Evolutionary conservation across 2,329 filamentous ascomycete species (phyloP).

Genomic region (Penicillium palitans): DNA sequence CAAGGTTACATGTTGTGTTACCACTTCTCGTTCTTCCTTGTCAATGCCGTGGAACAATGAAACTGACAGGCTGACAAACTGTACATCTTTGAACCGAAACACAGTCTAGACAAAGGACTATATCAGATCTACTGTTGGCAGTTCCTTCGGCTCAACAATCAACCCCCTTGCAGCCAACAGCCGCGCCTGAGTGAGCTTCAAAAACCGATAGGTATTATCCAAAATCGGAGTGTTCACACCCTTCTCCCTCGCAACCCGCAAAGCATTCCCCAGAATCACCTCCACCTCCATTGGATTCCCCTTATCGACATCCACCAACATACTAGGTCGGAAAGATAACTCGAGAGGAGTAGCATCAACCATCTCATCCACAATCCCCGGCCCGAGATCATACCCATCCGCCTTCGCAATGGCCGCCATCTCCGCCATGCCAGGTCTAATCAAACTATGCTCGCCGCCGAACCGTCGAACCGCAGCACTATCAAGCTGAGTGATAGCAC

Average conservation of each 20-base stretch:
- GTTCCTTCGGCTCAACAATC: constrained; percentile 9
- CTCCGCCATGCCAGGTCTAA: constrained; percentile 54
- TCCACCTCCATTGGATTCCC: constrained; percentile 18
- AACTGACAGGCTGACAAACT: neutral
- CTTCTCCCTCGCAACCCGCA: constrained; percentile 13
- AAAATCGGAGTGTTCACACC: constrained; percentile 14
- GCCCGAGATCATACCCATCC: constrained; percentile 16
- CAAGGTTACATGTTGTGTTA: neutral
- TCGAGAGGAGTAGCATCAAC: constrained; percentile 12
- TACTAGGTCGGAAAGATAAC: constrained; percentile 15
- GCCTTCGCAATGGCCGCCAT: constrained; percentile 22
- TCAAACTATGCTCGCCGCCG: constrained; percentile 39
- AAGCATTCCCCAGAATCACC: constrained; percentile 17
- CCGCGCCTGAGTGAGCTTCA: constrained; percentile 15
- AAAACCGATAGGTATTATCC: constrained; percentile 16
- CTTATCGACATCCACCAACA: constrained; percentile 19
- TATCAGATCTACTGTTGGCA: constrained; percentile 10
- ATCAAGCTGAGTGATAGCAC: constrained; percentile 54
- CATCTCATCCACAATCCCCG: constrained; percentile 13
- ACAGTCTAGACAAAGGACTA: neutral
- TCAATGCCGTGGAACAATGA: neutral
- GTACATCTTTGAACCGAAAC: neutral
- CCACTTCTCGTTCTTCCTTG: neutral
- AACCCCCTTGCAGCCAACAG: constrained; percentile 13
- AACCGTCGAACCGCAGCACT: constrained; percentile 52